Conservation (phyloP, 805 yeast genomes). For the Blastobotrys chiropterorum region DNA sequence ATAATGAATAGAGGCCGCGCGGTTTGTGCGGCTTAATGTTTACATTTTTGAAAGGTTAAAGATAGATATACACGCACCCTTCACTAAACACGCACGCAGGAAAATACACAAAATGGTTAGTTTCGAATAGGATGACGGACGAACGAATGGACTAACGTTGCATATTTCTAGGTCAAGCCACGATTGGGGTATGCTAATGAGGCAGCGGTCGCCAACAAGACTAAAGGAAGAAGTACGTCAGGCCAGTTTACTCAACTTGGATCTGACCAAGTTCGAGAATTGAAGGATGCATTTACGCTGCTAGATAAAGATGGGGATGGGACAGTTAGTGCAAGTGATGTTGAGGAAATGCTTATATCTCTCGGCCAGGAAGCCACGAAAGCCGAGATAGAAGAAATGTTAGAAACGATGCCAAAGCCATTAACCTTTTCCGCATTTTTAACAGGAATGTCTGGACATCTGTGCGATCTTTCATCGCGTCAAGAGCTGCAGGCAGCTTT, state of each 20-base stretch:
- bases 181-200: conserved; percentile 5
- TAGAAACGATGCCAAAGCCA: conserved; percentile 34
- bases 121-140: not conserved
- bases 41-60: not conserved
- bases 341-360: conserved; percentile 44
- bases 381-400: conserved; percentile 45
- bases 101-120: not conserved
- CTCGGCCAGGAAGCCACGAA: conserved; percentile 36
- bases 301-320: conserved; percentile 83
- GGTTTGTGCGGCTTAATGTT: not conserved
- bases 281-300: conserved; percentile 69
- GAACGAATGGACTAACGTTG: not conserved
- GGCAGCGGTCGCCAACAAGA: not conserved
- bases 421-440: conserved; percentile 62
- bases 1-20: no score
- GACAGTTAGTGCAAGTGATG: conserved; percentile 23
- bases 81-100: not conserved
- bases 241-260: conserved; percentile 42
- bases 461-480: conserved; percentile 46
- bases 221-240: not conserved
- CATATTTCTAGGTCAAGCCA: conserved; percentile 1
- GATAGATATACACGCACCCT: not conserved
- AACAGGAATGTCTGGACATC: conserved; percentile 51
- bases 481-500: conserved; percentile 55
- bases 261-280: conserved; percentile 55